These are phyloP conservation scores for Zychaea mexicana DNA, from an alignment of 371 early-diverging fungal species.

Conservation along the genomic window DNA sequence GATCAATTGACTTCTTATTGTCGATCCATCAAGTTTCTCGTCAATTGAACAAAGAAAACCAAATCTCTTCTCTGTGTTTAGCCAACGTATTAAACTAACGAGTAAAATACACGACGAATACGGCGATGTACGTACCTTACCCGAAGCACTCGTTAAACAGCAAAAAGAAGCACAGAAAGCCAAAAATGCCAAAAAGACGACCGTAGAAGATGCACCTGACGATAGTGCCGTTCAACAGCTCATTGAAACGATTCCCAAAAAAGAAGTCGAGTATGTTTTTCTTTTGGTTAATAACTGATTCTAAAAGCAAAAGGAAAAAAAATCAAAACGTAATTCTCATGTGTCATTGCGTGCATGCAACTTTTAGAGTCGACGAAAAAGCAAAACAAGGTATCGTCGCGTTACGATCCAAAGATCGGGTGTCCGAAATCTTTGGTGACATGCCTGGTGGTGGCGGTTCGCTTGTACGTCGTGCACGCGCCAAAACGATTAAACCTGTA, in stretches of 20 bases:
- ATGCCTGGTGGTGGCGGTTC: constrained; percentile 53
- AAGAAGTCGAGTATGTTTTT: constrained; percentile 18
- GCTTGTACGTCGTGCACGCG: constrained; percentile 61
- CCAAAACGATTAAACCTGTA: constrained; percentile 66
- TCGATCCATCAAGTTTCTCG: not conserved
- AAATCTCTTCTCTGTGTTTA: constrained; percentile 10
- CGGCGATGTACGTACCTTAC: constrained; percentile 64
- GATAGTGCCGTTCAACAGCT: constrained; percentile 33
- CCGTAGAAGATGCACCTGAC: constrained; percentile 39
- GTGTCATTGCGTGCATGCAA: too few species aligned
- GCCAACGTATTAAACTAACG: constrained; percentile 73
- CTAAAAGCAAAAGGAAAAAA: not conserved
- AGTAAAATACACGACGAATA: constrained; percentile 81
- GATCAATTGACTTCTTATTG: not conserved
- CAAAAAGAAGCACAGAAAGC: constrained; percentile 58
- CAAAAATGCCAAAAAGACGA: constrained; percentile 33
- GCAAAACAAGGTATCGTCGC: constrained; percentile 46
- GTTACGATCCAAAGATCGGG: constrained; percentile 45
- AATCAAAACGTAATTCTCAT: not conserved
- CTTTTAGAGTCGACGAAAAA: constrained; percentile 21
- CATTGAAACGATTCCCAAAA: constrained; percentile 46
- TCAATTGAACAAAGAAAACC: not conserved
- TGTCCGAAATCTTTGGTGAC: constrained; percentile 51
- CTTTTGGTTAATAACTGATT: too few species aligned
- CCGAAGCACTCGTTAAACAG: constrained; percentile 59